Percentiles rank a stretch among this genome's conserved stretches.
phyloP scores from a whole-genome alignment of 2,329 filamentous ascomycete species.

The Cladosporium colombiae region DNA sequence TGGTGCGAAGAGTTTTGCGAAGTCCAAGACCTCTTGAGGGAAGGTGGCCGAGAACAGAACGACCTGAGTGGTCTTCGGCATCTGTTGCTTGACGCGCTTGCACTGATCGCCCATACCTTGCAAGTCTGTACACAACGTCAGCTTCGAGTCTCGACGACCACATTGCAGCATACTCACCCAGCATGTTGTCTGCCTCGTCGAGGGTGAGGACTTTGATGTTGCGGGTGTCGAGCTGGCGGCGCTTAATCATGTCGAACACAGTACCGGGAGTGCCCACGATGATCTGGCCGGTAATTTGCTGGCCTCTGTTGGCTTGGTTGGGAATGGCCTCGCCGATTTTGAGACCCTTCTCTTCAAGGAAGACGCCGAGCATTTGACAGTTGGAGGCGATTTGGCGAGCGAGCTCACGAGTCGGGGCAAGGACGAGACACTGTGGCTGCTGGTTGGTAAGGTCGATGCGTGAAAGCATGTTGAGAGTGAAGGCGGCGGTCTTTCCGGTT shows the following conservation, averaged over 20 bases:
- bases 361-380: constrained; percentile 78
- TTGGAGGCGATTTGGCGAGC: constrained; percentile 92
- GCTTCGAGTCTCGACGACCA: background rate
- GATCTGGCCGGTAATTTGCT: constrained; percentile 71
- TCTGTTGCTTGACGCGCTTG: constrained; percentile 76
- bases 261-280: constrained; percentile 94
- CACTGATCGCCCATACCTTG: constrained; percentile 96
- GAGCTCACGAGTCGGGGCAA: constrained; percentile 91
- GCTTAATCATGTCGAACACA: constrained; percentile 81
- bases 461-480: constrained; percentile 86
- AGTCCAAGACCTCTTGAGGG: constrained; percentile 80
- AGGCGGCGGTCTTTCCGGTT: constrained; percentile 96
- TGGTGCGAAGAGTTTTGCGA: constrained; percentile 81
- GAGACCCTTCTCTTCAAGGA: constrained; percentile 65
- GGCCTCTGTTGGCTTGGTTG: constrained; percentile 67
- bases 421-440: constrained; percentile 79
- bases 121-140: constrained; percentile 59
- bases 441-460: constrained; percentile 74
- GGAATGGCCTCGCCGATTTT: constrained; percentile 81
- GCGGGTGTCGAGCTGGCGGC: constrained; percentile 69
- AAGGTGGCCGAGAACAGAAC: constrained; percentile 96
- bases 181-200: constrained; percentile 98
- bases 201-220: constrained; percentile 81
- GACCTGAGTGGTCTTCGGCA: constrained; percentile 76
- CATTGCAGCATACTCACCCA: constrained; percentile 42